These are phyloP conservation scores for Piloderma croceum DNA, from an alignment of 768 basidiomycete genomes.

Conservation along the genomic window DNA sequence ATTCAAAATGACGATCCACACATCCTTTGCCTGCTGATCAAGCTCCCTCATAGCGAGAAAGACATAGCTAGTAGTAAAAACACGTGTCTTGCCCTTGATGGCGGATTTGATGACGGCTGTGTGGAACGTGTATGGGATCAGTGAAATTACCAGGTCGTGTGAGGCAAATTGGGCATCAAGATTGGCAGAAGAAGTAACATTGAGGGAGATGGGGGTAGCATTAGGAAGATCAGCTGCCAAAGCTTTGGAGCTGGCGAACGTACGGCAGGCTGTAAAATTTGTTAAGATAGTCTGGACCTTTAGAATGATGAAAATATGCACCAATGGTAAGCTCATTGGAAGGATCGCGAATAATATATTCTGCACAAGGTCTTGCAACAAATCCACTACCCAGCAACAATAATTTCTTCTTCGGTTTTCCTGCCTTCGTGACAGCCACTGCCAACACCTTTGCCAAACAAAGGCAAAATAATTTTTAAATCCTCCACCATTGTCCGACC, in stretches of 20 bases:
- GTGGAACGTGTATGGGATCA: conserved; percentile 95
- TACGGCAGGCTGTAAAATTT: conserved; percentile 71
- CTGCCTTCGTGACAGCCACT: conserved; percentile 36
- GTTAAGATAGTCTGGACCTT: conserved; percentile 1
- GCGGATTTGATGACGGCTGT: conserved; percentile 86
- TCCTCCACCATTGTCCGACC: conserved; percentile 71
- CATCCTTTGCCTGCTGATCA: conserved; percentile 72
- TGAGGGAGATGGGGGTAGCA: conserved; percentile 72
- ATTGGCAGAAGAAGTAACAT: conserved; percentile 64
- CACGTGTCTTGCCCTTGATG: conserved; percentile 77
- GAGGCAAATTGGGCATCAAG: conserved; percentile 79
- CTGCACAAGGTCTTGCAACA: conserved; percentile 93
- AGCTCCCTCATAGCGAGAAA: conserved; percentile 86
- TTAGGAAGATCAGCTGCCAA: conserved; percentile 65
- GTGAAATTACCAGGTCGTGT: conserved; percentile 90
- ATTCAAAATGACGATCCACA: conserved; percentile 92
- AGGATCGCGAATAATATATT: conserved; percentile 81
- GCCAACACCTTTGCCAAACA: conserved; percentile 62
- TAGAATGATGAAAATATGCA: conserved; percentile 26
- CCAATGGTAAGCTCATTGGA: conserved; percentile 84
- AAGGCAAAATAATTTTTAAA: conserved; percentile 61
- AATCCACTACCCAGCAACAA: conserved; percentile 92
- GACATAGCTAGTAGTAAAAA: conserved; percentile 95
- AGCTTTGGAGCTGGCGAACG: conserved; percentile 66
- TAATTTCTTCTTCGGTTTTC: conserved; percentile 54